phyloP scores from a whole-genome alignment of 2,329 filamentous ascomycete species.

The Phyllosticta capitalensis region DNA sequence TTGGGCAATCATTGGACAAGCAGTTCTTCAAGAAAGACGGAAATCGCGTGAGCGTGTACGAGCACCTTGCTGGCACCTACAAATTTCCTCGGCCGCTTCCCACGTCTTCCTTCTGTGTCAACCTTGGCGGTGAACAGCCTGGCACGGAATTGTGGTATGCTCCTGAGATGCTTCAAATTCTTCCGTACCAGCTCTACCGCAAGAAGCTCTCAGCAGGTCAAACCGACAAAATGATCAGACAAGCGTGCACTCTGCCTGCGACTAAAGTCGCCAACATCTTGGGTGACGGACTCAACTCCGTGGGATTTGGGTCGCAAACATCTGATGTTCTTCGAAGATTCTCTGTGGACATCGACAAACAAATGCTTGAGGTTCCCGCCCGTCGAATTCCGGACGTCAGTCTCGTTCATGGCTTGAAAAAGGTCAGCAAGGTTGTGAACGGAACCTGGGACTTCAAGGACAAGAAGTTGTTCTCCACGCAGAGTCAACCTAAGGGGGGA shows the following conservation, averaged over 20 bases:
- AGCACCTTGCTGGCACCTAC: neutral
- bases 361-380: neutral
- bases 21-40: neutral
- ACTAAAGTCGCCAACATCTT: neutral
- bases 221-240: neutral
- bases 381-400: neutral
- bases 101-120: neutral
- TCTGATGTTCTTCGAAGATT: no score
- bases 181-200: slow-evolving; percentile 17
- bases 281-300: neutral
- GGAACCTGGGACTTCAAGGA: no score
- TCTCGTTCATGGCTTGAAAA: no score
- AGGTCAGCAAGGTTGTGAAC: no score
- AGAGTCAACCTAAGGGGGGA: no score
- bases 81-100: neutral
- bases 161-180: slow-evolving; percentile 13
- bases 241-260: neutral
- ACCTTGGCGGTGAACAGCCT: neutral
- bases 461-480: no score
- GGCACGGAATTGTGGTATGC: slow-evolving; percentile 3
- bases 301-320: neutral
- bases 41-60: neutral
- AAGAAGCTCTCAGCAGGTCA: slow-evolving; percentile 15
- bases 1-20: neutral
- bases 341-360: neutral